Evolutionary conservation across 345 rosid species (phyloP).

Genomic region (Dipteronia dyeriana): DNA sequence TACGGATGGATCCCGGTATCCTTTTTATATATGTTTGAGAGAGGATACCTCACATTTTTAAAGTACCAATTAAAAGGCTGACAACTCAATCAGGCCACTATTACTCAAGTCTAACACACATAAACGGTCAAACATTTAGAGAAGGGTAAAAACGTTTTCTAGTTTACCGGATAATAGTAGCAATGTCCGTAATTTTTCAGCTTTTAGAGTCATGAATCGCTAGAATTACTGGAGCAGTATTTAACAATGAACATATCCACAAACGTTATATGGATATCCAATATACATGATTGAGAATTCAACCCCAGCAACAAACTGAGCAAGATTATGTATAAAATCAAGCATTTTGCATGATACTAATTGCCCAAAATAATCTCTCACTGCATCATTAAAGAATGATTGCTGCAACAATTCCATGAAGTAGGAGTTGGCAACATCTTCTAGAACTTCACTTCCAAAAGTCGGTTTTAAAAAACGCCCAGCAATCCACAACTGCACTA

Average conservation of each 20-base stretch:
- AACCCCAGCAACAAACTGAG: not conserved
- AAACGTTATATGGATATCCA: not conserved
- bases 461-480: conserved; percentile 22
- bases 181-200: conserved; percentile 14
- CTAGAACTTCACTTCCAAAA: not conserved
- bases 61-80: conserved; percentile 18
- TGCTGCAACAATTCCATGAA: conserved; percentile 19
- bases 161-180: conserved; percentile 6
- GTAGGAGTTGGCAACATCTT: conserved; percentile 25
- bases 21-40: conserved; percentile 17
- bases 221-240: conserved; percentile 11
- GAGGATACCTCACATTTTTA: conserved; percentile 21
- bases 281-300: conserved; percentile 1
- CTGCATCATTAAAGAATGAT: conserved; percentile 14
- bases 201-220: not conserved
- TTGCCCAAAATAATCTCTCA: conserved; percentile 9
- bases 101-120: conserved; percentile 16
- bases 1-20: conserved; percentile 20
- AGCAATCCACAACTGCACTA: conserved; percentile 30
- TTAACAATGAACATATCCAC: not conserved
- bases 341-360: not conserved
- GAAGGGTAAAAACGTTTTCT: not conserved
- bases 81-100: conserved; percentile 16
- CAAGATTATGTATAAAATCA: conserved; percentile 17
- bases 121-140: not conserved